phyloP scores from a whole-genome alignment of 2,329 filamentous ascomycete species.

The Diaporthe citri region DNA sequence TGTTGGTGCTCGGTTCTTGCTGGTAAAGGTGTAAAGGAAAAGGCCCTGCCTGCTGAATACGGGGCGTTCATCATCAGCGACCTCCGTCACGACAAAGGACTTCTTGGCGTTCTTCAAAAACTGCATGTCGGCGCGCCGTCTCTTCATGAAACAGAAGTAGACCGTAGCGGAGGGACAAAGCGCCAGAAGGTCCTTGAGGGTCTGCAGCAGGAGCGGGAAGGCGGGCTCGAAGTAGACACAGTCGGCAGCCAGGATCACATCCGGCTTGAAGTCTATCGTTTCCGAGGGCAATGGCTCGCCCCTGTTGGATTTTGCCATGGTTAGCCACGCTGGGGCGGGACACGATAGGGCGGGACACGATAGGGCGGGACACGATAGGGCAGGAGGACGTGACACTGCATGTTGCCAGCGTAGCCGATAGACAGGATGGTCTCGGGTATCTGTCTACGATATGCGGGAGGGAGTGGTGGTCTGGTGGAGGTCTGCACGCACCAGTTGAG shows the following conservation, averaged over 20 bases:
- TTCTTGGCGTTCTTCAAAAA: conserved; percentile 80
- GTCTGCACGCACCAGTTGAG: conserved; percentile 80
- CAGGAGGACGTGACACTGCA: conserved; percentile 17
- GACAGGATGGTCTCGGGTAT: conserved; percentile 30
- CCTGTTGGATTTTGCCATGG: conserved; percentile 54
- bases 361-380: neutral
- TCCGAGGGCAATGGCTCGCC: conserved; percentile 69
- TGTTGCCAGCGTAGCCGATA: conserved; percentile 40
- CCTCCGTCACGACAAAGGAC: conserved; percentile 72
- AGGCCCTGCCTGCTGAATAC: conserved; percentile 69
- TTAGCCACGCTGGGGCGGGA: conserved; percentile 34
- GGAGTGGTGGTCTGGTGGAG: conserved; percentile 50
- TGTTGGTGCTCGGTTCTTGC: conserved; percentile 45
- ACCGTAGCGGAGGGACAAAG: conserved; percentile 75
- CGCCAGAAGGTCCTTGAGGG: conserved; percentile 79
- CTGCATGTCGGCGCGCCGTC: conserved; percentile 82
- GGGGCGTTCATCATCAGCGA: conserved; percentile 71
- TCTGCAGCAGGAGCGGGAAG: conserved; percentile 87
- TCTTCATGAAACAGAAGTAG: conserved; percentile 95
- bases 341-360: conserved; percentile 32
- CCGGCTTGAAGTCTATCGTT: conserved; percentile 71
- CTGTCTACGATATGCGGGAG: conserved; percentile 9
- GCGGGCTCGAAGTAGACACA: conserved; percentile 98
- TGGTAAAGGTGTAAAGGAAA: conserved; percentile 71
- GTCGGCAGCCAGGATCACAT: conserved; percentile 92